Percentiles rank a stretch among this genome's conserved stretches.
Evolutionary conservation across 108 stramenopile species (phyloP).

Genomic region (Cyclotella sp.): DNA sequence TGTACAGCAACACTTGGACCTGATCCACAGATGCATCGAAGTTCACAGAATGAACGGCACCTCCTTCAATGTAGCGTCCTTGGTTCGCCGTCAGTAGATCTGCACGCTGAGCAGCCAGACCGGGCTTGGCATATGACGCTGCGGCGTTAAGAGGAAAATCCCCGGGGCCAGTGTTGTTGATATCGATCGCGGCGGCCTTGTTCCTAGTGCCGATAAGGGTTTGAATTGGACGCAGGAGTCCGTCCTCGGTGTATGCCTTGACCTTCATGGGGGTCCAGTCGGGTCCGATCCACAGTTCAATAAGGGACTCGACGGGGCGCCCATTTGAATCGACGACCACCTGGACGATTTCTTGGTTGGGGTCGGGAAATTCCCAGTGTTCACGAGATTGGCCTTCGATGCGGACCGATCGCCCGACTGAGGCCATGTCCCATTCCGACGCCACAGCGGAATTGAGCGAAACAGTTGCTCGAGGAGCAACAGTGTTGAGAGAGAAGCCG

Average conservation of each 20-base stretch:
- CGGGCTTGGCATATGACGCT: constrained; percentile 49
- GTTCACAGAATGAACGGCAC: constrained; percentile 56
- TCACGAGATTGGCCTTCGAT: constrained; percentile 61
- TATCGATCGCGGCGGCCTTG: constrained; percentile 60
- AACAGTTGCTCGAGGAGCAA: constrained; percentile 23
- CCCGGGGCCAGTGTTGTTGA: constrained; percentile 59
- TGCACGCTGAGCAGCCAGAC: constrained; percentile 48
- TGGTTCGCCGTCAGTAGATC: constrained; percentile 55
- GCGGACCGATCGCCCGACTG: constrained; percentile 50
- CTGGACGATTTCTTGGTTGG: constrained; percentile 60
- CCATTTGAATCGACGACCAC: constrained; percentile 60
- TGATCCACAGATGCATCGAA: constrained; percentile 57
- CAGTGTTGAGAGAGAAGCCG: constrained; percentile 45
- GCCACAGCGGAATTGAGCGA: constrained; percentile 30
- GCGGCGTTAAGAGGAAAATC: constrained; percentile 64
- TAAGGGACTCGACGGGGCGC: constrained; percentile 52
- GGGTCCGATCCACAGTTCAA: constrained; percentile 64
- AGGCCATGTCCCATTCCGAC: constrained; percentile 54
- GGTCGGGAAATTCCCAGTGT: constrained; percentile 60
- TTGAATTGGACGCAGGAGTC: constrained; percentile 59
- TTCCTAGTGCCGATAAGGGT: constrained; percentile 59
- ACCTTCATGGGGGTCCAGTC: constrained; percentile 71
- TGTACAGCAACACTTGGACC: constrained; percentile 57
- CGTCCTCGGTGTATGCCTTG: constrained; percentile 64
- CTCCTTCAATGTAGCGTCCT: constrained; percentile 58